Conservation (phyloP, 2,329 filamentous ascomycete genomes). For the Ilyonectria mors-panacis region DNA sequence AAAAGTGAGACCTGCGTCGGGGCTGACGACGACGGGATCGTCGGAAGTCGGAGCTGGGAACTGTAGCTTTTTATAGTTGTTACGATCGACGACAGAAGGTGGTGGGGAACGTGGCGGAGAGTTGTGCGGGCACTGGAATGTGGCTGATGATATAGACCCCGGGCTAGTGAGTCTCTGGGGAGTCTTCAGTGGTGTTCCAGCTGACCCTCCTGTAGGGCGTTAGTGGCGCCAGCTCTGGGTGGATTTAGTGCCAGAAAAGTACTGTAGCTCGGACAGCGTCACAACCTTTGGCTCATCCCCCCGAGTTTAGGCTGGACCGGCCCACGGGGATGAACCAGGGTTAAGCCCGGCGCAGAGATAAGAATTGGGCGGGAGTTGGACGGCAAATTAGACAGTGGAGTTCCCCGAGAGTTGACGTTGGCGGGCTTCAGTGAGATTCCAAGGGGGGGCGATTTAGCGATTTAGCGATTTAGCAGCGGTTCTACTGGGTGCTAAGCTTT, state of each 20-base stretch:
- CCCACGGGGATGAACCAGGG: too few species aligned
- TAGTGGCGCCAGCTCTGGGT: not conserved
- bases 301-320: not conserved
- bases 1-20: conserved; percentile 11
- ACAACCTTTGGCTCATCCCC: not conserved
- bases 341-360: not conserved
- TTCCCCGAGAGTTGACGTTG: conserved; percentile 21
- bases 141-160: conserved; percentile 3
- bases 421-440: conserved; percentile 13
- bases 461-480: not conserved
- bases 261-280: not conserved
- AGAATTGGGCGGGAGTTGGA: not conserved
- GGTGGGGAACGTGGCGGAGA: conserved; percentile 6
- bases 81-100: not conserved
- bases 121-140: conserved; percentile 7
- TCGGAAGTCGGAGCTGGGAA: not conserved
- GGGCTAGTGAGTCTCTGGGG: conserved; percentile 14
- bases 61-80: not conserved
- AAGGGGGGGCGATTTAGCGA: not conserved
- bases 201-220: not conserved
- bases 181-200: conserved; percentile 20
- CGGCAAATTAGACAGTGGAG: conserved; percentile 3
- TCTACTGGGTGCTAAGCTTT: conserved; percentile 27
- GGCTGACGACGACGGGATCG: conserved; percentile 2
- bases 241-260: not conserved